Base-by-base conservation (phyloP, 306 rosid genomes). In the Abrus pulchellus region DNA sequence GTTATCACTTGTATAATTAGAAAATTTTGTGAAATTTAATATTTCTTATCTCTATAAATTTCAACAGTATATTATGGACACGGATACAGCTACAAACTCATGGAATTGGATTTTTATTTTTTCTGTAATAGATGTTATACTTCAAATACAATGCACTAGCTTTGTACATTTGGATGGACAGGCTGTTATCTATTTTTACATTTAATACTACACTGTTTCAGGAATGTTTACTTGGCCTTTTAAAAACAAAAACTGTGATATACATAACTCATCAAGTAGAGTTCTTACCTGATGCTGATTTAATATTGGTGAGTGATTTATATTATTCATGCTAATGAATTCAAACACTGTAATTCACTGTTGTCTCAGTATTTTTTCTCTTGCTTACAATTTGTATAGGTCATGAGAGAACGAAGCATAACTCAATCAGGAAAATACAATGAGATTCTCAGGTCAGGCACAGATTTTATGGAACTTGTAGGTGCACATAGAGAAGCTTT, bases 211-310 rank as follows among this genome's bases (percentile, higher is more conserved):
- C 14, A 49, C 28, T 65, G 57, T 66, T 20, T 53, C 86, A 92
- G 94, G 92, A 90, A 78, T 90, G 93, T 62, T 78, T 92, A 74
- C 87, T 92, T 56, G 94, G 89, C 36, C 84, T 87, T 73, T 72
- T 90, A 68, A 83, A 83, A 76, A 85, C 92, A 50, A 92, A 92
- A 81, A 88, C 90, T 57, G 93, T 92, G 62, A 69, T 90, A 50
- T 92, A 87, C 81, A 86, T 92, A 14, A 87, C 97, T 82, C 97
- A 92, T 87, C 94, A 88, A 84, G 87, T 92, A 20, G 97, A 92
- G 60, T 92, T 90, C 87, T 88, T 92, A 80, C 91, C 94, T 36
- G 81, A 89, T 44, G 92, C 97, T 60, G 93, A 90, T 77, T 83
- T 88, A 73, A 90, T 92, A 62, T 82, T 88, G 91, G 93, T 92